Evolutionary conservation across 2,329 filamentous ascomycete species (phyloP), one percentile per base, ranked within the genome.

Genomic region (Neonectria magnoliae): DNA sequence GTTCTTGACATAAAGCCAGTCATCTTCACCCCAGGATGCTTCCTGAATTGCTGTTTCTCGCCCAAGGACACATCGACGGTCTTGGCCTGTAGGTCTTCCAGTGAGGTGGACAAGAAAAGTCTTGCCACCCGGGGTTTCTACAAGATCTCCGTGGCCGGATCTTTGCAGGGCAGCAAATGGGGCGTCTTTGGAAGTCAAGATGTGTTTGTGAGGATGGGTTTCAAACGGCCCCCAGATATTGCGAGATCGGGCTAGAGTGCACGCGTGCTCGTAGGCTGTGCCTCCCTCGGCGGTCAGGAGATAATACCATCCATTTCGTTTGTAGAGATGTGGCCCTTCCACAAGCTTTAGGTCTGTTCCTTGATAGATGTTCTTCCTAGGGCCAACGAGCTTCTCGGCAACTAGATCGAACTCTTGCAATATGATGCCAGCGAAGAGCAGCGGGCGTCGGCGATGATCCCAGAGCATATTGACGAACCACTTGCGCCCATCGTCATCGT

Each of bases 161-260:
- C 85, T 78, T 73, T 88, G 86, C 7, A 88, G 75, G 0, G 85
- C 81, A 0, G 81, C 81, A 16, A 80, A 78, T 0, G 85, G 85
- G 5, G 80, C 70, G 60, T 87, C 81, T 70, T 84, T 86, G 36
- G 84, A 81, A 0, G 84, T 85, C 50, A 90, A 77, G 45, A 91
- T 81, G 50, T 88, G 81, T 59, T 88, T 87, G 51, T 85, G 77
- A 0, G 88, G 87, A 41, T 88, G 87, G 1, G 82, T 75, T 69
- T 89, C 85, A 76, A 90, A 92, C 0, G 89, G 88, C 0, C 89
- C 89, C 80, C 86, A 87, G 62, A 88, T 74, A 73, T 83, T 69
- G 58, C 80, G 73, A 6, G 83, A 80, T 56, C 85, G 81, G 64
- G 89, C 78, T 3, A 91, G 82, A 29, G 88, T 91, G 70, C 84